Evolutionary conservation across 2,329 filamentous ascomycete species (phyloP), one percentile per base, ranked within the genome.

Genomic region (Helminthosporium solani): DNA sequence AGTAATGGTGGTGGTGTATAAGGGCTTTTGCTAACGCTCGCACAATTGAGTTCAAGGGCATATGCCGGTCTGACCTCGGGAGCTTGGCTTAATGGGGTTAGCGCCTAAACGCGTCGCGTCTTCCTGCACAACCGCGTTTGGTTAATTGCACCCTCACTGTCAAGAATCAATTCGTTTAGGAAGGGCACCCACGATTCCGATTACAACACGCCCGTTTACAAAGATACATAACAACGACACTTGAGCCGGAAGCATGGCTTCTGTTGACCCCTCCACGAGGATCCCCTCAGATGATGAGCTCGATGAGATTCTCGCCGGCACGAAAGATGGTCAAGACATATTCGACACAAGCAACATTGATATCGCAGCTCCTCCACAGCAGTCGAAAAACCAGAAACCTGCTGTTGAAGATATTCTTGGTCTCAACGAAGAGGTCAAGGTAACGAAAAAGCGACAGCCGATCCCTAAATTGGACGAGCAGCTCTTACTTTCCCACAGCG

Each of bases 391-490:
- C 38, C 64, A 67, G 41, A 44, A 47, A 15, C 43, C 46, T 19
- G 44, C 33, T 3, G 54, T 57, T 40, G 46, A 80, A 56, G 76
- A 78, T 21, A 77, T 75, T 7, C 73, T 95, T 2, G 90, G 91
- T 36, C 83, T 96, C 46, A 91, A 97, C 54, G 84, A 95, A 63
- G 89, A 95, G 60, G 81, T 99, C 42, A 85, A 88, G 44, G 79
- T 96, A 3, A 82, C 81, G 33, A 96, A 89, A 72, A 87, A 87
- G 59, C 80, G 84, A 28, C 80, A 84, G 51, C 89, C 90, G 1
- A 78, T 84, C 45, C 86, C 92, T 3, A 99, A 96, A 68, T 79
- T 99, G 20, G 91, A 99, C 63, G 90, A 96, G 59, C 75, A 81
- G 8, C 82, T 90, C 54, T 74, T 97, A n/a, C 77, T 97, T 1